These are phyloP conservation scores for Entomortierella beljakovae DNA, from an alignment of 192 early-diverging fungal genomes.

Conservation along the genomic window DNA sequence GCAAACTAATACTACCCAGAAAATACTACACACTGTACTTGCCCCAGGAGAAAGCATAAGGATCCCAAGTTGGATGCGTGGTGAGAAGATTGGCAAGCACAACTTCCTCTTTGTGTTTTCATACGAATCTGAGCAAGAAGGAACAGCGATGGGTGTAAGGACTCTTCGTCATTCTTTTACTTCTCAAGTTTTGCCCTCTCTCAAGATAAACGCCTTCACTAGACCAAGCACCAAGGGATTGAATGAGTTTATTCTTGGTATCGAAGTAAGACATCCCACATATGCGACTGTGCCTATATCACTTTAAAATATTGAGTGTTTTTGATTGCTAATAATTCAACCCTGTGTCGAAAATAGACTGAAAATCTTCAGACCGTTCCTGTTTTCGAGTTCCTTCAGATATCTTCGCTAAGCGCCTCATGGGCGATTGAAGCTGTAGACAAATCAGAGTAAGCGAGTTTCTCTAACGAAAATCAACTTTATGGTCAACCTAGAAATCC, in stretches of 20 bases:
- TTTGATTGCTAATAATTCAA: too few relatives aligned
- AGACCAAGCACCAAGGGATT: conserved; percentile 79
- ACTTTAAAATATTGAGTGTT: too few relatives aligned
- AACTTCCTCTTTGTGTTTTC: conserved; percentile 82
- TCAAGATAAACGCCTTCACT: conserved; percentile 96
- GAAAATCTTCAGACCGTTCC: conserved; percentile 77
- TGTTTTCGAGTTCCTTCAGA: conserved; percentile 73
- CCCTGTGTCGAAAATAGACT: conserved; percentile 56
- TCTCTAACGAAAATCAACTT: too few relatives aligned
- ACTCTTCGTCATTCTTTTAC: conserved; percentile 70
- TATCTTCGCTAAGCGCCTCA: conserved; percentile 75
- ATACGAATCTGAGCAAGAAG: conserved; percentile 82
- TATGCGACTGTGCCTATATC: too few relatives aligned
- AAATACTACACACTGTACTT: conserved; percentile 54
- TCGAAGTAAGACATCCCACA: too few relatives aligned
- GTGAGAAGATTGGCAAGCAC: conserved; percentile 91
- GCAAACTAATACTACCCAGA: conserved; percentile 34
- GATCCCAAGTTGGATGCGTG: conserved; percentile 91
- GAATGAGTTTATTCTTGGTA: conserved; percentile 90
- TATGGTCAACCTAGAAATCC: too few relatives aligned
- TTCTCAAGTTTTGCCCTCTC: conserved; percentile 82
- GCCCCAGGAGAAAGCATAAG: conserved; percentile 74
- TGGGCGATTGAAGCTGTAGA: conserved; percentile 75
- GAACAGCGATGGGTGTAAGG: conserved; percentile 69
- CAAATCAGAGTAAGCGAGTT: conserved; percentile 57